phyloP scores from a whole-genome alignment of 2,329 filamentous ascomycete species.

The Dendrostoma leiphaemia region DNA sequence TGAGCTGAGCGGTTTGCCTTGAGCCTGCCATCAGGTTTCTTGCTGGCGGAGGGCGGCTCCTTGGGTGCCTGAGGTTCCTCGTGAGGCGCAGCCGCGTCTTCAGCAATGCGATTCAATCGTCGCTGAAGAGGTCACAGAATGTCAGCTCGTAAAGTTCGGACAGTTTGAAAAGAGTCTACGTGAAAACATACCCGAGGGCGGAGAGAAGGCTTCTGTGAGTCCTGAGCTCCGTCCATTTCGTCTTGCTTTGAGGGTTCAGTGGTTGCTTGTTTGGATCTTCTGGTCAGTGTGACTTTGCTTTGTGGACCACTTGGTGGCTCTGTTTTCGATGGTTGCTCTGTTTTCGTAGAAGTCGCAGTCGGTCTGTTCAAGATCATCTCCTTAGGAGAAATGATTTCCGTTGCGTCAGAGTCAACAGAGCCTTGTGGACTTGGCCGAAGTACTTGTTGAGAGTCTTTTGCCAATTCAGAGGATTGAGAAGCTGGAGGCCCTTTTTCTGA shows the following conservation, averaged over 20 bases:
- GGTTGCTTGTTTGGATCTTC: neutral
- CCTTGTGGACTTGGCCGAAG: neutral
- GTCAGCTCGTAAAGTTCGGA: neutral
- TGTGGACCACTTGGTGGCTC: neutral
- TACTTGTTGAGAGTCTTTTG: neutral
- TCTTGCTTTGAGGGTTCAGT: neutral
- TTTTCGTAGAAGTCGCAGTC: neutral
- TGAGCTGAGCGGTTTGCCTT: constrained; percentile 1
- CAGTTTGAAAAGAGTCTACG: neutral
- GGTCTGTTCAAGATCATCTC: neutral
- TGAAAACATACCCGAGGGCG: constrained; percentile 1
- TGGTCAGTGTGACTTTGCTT: neutral
- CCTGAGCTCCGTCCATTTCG: neutral
- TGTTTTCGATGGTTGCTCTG: neutral
- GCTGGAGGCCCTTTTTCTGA: too few relatives aligned
- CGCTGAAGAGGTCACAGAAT: constrained; percentile 2
- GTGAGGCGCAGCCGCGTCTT: constrained; percentile 6
- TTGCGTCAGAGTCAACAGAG: constrained; percentile 1
- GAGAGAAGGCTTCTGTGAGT: constrained; percentile 4
- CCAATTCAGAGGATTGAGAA: neutral
- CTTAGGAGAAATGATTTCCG: neutral
- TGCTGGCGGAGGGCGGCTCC: constrained; percentile 5
- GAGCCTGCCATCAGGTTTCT: constrained; percentile 5
- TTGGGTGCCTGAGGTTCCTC: constrained; percentile 8
- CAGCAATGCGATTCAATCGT: constrained; percentile 10